Evolutionary conservation across 2,329 filamentous ascomycete species (phyloP).

Genomic region (Truncatella angustata): DNA sequence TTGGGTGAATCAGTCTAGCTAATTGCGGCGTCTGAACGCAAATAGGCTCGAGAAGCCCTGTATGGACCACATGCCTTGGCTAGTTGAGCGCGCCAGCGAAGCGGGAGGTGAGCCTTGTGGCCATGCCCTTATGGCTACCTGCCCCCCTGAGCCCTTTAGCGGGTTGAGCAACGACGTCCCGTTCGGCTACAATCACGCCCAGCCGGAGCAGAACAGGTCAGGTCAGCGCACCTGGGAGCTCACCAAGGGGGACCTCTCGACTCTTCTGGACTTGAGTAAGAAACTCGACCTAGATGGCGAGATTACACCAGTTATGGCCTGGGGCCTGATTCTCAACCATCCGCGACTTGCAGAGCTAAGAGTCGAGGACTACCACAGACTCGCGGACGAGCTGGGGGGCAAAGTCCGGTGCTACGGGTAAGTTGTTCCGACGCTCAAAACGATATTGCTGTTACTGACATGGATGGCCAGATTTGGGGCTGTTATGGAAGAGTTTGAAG

Average conservation of each 20-base stretch:
- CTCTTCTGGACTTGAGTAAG: constrained; percentile 79
- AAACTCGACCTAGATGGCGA: constrained; percentile 82
- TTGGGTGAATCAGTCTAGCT: constrained; percentile 33
- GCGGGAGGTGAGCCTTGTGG: constrained; percentile 72
- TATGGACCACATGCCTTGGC: constrained; percentile 84
- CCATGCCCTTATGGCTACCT: constrained; percentile 91
- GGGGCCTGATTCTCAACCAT: constrained; percentile 76
- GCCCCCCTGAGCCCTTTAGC: constrained; percentile 66
- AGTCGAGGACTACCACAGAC: constrained; percentile 64
- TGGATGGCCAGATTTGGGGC: constrained; percentile 52
- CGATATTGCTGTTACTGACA: background rate
- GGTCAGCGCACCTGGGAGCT: constrained; percentile 77
- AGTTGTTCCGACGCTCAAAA: background rate
- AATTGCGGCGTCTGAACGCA: constrained; percentile 39
- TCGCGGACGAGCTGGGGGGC: constrained; percentile 70
- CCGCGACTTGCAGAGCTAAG: constrained; percentile 66
- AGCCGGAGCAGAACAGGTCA: constrained; percentile 28
- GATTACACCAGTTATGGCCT: constrained; percentile 94
- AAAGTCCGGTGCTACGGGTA: constrained; percentile 94
- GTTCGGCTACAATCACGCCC: constrained; percentile 47
- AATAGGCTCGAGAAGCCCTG: constrained; percentile 87
- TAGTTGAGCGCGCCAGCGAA: constrained; percentile 60
- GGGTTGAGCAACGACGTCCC: constrained; percentile 49
- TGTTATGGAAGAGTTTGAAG: constrained; percentile 66
- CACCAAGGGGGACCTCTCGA: constrained; percentile 72